Evolutionary conservation across 495 filamentous ascomycete genomes (phyloP).

Genomic region (Tuber borchii): DNA sequence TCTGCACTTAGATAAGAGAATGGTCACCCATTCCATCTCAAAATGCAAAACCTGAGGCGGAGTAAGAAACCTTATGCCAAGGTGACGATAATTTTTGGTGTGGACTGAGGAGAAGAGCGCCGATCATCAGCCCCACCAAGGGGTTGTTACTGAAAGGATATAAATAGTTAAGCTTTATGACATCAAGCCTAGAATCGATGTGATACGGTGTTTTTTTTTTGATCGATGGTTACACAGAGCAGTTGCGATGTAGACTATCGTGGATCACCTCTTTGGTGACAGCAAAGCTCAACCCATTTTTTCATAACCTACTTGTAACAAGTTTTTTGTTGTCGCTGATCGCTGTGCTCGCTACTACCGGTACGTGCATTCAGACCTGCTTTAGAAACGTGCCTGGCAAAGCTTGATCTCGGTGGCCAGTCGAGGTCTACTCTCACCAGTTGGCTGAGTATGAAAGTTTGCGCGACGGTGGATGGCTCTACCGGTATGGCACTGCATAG

Average conservation of each 20-base stretch:
- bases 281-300: not conserved
- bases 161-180: slow-evolving; percentile 1
- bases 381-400: not conserved
- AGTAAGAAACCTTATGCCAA: not conserved
- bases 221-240: not conserved
- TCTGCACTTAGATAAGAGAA: not conserved
- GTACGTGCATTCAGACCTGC: not conserved
- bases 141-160: not conserved
- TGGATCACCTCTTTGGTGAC: not conserved
- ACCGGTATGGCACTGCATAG: not conserved
- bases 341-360: not conserved
- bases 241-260: not conserved
- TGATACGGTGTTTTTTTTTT: not conserved
- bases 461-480: not conserved
- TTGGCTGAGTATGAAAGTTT: not conserved
- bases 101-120: not conserved
- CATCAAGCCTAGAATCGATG: not conserved
- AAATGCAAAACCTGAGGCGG: not conserved
- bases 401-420: not conserved
- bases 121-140: not conserved
- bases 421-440: not conserved
- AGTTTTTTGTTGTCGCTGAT: not conserved
- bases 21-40: not conserved
- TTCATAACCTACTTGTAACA: not conserved
- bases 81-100: not conserved